Percentiles rank a stretch among this genome's conserved stretches.
Evolutionary conservation across 768 basidiomycete species (phyloP).

Genomic region (Hygrocybe punicea): DNA sequence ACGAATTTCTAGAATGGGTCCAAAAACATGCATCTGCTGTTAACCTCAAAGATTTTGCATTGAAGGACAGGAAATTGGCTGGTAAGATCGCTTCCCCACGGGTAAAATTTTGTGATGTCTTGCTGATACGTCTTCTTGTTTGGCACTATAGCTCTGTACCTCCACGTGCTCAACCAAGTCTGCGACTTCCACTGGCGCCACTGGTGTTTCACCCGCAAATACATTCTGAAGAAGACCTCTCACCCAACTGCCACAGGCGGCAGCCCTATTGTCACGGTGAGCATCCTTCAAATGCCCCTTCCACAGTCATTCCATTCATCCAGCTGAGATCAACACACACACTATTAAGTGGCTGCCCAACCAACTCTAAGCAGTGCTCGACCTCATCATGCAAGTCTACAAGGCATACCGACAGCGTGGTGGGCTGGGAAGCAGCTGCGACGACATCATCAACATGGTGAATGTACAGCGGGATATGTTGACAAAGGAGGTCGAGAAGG

Average conservation of each 20-base stretch:
- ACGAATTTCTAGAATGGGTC: constrained; percentile 26
- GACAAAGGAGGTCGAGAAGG: not conserved
- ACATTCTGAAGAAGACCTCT: constrained; percentile 26
- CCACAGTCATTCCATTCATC: not conserved
- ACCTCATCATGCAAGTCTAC: not conserved
- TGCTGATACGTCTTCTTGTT: not conserved
- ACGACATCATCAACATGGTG: not conserved
- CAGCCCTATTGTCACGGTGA: not conserved
- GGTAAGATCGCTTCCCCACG: constrained; percentile 20
- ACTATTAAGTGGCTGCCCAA: not conserved
- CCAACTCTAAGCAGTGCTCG: not conserved
- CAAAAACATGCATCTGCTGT: constrained; percentile 15
- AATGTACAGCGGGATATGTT: not conserved
- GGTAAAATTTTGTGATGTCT: too few relatives aligned
- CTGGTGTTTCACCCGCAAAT: constrained; percentile 35
- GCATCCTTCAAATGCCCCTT: not conserved
- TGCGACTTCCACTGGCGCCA: constrained; percentile 31
- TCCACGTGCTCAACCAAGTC: not conserved
- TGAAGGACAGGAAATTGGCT: constrained; percentile 13
- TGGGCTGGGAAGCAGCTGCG: not conserved
- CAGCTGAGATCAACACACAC: too few relatives aligned
- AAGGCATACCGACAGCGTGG: not conserved
- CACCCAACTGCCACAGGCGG: constrained; percentile 29
- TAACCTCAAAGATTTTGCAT: constrained; percentile 20
- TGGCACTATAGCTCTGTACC: not conserved